Conservation (phyloP, 768 basidiomycete genomes). For the Lactifluus hygrophoroides region DNA sequence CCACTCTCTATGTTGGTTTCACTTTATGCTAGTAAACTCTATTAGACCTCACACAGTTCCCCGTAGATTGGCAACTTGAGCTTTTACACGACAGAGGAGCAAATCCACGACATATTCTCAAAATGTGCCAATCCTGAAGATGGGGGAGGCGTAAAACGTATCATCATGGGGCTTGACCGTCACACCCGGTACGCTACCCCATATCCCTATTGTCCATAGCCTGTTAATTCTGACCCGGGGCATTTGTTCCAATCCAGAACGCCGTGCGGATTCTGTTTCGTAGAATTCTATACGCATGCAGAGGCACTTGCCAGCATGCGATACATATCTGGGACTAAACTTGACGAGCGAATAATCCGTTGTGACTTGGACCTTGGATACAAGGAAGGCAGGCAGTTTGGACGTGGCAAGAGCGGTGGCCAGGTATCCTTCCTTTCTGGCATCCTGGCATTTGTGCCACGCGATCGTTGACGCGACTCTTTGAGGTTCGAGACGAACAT, state of each 20-base stretch:
- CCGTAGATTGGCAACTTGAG: constrained; percentile 82
- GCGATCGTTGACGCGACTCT: neutral
- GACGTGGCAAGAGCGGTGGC: constrained; percentile 93
- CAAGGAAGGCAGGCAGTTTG: constrained; percentile 94
- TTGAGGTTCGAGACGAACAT: constrained; percentile 82
- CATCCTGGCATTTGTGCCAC: neutral
- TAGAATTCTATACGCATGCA: constrained; percentile 90
- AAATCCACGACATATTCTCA: constrained; percentile 88
- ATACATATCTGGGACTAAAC: constrained; percentile 95
- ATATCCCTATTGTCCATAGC: neutral
- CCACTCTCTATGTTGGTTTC: constrained; percentile 79
- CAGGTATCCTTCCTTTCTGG: constrained; percentile 41
- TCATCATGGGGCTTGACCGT: constrained; percentile 91
- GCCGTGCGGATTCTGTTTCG: constrained; percentile 93
- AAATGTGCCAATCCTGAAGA: constrained; percentile 85
- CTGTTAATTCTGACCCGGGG: neutral
- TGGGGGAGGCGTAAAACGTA: constrained; percentile 84
- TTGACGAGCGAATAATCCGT: constrained; percentile 96
- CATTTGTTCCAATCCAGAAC: constrained; percentile 43
- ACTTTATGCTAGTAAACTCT: neutral
- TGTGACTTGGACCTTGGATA: constrained; percentile 97
- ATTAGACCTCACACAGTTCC: neutral
- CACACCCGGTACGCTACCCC: constrained; percentile 57
- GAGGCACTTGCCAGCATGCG: constrained; percentile 91
- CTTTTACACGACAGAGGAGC: constrained; percentile 93